Evolutionary conservation across 805 yeast species (phyloP).

Genomic region (Wickerhamiella kazuoi): DNA sequence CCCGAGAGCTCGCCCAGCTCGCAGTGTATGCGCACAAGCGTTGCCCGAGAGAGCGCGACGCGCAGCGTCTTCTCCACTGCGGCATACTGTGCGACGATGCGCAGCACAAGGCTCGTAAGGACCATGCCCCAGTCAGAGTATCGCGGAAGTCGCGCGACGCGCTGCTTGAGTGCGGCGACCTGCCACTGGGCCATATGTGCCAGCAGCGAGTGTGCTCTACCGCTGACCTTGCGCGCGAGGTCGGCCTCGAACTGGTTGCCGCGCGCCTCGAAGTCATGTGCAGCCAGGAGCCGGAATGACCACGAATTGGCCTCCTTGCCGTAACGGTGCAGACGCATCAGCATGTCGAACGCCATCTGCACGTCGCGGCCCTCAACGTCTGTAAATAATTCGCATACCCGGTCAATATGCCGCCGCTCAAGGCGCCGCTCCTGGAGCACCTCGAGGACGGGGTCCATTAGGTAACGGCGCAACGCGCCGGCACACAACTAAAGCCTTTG

Average conservation of each 20-base stretch:
- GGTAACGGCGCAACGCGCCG: neutral
- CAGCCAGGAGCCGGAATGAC: conserved; percentile 15
- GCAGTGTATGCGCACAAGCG: conserved; percentile 18
- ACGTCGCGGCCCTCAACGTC: conserved; percentile 6
- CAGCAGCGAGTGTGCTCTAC: conserved; percentile 12
- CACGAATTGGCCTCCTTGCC: conserved; percentile 17
- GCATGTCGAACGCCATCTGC: conserved; percentile 4
- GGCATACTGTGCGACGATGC: conserved; percentile 14
- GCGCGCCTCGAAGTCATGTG: conserved; percentile 15
- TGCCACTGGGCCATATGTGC: conserved; percentile 16
- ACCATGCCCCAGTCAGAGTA: conserved; percentile 17
- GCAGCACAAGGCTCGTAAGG: conserved; percentile 17
- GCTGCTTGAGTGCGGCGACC: conserved; percentile 14
- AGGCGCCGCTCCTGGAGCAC: conserved; percentile 6
- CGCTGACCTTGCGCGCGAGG: conserved; percentile 15
- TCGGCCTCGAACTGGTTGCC: conserved; percentile 14
- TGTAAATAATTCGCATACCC: conserved; percentile 6
- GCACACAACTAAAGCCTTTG: no score
- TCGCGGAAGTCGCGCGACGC: conserved; percentile 12
- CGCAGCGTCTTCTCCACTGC: conserved; percentile 17
- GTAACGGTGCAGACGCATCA: conserved; percentile 7
- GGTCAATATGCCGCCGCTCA: conserved; percentile 5
- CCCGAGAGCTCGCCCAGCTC: conserved; percentile 14
- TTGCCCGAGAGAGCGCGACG: conserved; percentile 17
- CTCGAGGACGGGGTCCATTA: conserved; percentile 8